Evolutionary conservation across 2,329 filamentous ascomycete genomes (phyloP), one percentile per base, ranked within the genome.

Genomic region (Trichoderma simmonsii): DNA sequence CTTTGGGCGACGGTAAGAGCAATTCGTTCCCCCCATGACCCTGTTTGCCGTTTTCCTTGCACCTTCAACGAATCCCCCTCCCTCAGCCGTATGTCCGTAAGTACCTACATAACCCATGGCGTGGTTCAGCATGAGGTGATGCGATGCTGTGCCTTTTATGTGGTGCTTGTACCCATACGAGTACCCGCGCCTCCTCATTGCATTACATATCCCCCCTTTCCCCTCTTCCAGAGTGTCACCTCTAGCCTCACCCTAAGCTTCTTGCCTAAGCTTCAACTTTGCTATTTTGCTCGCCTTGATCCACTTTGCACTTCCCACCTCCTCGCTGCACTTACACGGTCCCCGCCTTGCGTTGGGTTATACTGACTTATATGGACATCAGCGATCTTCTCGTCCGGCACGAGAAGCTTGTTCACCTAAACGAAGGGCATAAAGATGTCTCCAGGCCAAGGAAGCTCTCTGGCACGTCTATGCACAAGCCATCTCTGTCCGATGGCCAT

Each of bases 371-470:
- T 83, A 89, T 89, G 87, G 84, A 89, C 81, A 89, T 88, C 82
- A 90, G 88, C 75, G 88, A 90, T 79, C 85, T 90, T 73, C 84
- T 90, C 75, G 87, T 89, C 74, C 85, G 88, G 74, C 88, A 90
- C 81, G 87, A 90, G 81, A 90, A 90, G 81, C 86, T 90, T 75
- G 88, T 89, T 76, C 88, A 90, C 78, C 85, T 89, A 78, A 89
- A 88, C 81, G 87, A 89, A 79, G 85, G 85, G 75, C 86, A 81
- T 79, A 89, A 88, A 75, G 87, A 89, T 77, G 84, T 81, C 74
- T 82, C 77, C 76, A 83, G 86, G 68, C 83, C 83, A 30, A 83
- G 87, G 73, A 89, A 87, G 76, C 79, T 84, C n/a, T 88, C 87
- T 18, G 85, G 81, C 70, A 77, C 81, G 15, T 78, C 79, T 48